Conservation (phyloP, 257 asterid species). For the Petunia axillaris region DNA sequence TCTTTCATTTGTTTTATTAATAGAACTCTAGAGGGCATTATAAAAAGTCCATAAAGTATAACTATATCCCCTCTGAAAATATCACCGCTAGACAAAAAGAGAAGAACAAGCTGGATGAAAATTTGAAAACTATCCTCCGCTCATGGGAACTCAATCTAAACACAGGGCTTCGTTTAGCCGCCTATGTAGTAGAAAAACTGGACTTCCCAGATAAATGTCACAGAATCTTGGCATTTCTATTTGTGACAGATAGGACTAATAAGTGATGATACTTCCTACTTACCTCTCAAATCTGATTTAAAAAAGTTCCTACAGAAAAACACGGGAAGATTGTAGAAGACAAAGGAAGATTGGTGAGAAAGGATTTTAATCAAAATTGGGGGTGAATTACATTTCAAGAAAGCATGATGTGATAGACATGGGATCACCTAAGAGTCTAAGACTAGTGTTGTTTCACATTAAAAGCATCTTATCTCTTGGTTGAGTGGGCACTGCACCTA, state of each 20-base stretch:
- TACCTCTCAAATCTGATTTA: background rate
- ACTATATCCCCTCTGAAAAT: constrained; percentile 9
- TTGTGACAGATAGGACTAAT: background rate
- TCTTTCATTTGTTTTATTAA: background rate
- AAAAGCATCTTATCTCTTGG: background rate
- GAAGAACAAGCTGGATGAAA: background rate
- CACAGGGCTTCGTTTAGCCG: too few relatives aligned
- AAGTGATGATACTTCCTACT: background rate
- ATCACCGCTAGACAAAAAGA: constrained; percentile 11
- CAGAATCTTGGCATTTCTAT: background rate
- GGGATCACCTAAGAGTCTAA: background rate
- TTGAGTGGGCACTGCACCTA: background rate
- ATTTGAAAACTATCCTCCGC: background rate
- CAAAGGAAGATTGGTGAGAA: background rate
- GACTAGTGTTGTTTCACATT: constrained; percentile 10
- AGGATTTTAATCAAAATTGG: background rate
- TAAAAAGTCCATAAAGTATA: background rate
- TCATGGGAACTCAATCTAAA: too few relatives aligned
- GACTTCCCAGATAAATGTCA: background rate
- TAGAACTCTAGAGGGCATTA: background rate
- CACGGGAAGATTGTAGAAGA: background rate
- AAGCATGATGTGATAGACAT: background rate
- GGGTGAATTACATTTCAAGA: background rate
- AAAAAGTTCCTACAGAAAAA: background rate
- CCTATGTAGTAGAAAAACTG: background rate